Conservation (phyloP, 768 basidiomycete genomes). For the Filobasidium floriforme region DNA sequence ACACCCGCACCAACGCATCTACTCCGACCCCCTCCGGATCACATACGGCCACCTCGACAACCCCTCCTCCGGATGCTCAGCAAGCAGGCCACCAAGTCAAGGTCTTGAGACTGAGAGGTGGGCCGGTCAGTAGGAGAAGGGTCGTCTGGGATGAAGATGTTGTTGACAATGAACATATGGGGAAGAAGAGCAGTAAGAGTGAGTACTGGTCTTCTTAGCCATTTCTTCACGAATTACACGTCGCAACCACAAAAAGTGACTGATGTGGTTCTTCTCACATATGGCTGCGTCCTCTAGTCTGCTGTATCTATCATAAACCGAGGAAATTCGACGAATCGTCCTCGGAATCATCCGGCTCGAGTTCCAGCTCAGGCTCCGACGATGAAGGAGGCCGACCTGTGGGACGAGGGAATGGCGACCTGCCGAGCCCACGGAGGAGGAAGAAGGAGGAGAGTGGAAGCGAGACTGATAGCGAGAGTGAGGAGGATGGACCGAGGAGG, state of each 20-base stretch:
- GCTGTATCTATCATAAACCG: conserved; percentile 82
- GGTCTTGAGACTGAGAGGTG: conserved; percentile 58
- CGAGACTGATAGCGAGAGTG: too few relatives aligned
- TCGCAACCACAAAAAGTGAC: too few relatives aligned
- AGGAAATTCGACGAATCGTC: conserved; percentile 42
- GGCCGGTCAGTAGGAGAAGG: conserved; percentile 49
- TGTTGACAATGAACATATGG: conserved; percentile 82
- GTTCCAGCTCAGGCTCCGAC: conserved; percentile 49
- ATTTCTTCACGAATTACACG: conserved; percentile 9
- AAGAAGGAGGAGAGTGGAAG: too few relatives aligned
- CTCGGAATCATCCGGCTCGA: conserved; percentile 53
- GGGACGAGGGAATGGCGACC: background rate
- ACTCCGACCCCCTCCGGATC: background rate
- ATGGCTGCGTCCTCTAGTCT: too few relatives aligned
- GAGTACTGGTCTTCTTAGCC: conserved; percentile 39
- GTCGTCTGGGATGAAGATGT: conserved; percentile 81
- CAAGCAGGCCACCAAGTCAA: conserved; percentile 43
- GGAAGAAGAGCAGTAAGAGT: conserved; percentile 92
- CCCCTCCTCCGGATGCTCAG: background rate
- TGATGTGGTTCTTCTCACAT: too few relatives aligned
- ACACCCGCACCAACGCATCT: background rate
- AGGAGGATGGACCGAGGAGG: conserved; percentile 2
- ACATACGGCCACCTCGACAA: background rate
- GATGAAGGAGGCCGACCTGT: background rate
- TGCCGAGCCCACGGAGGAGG: background rate